Percentiles rank a stretch among this genome's conserved stretches.
phyloP scores from a whole-genome alignment of 805 yeast genomes.

The Myxozyma nipponensis region DNA sequence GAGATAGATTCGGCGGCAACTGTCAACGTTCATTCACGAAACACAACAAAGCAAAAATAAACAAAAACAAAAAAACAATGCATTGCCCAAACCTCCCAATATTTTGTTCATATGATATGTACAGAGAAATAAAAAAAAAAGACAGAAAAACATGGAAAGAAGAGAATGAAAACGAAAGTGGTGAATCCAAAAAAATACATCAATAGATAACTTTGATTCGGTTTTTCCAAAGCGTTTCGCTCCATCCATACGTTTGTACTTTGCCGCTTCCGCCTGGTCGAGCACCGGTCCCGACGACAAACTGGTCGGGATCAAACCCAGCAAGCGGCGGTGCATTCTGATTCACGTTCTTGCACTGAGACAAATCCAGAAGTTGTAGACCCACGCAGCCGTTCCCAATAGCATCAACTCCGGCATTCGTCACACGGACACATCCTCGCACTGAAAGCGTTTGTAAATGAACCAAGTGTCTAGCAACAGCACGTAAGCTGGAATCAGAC shows the following conservation, averaged over 20 bases:
- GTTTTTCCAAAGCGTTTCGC: conserved; percentile 11
- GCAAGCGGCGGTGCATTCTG: conserved; percentile 3
- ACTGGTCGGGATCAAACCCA: neutral
- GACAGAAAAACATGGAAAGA: neutral
- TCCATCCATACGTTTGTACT: conserved; percentile 14
- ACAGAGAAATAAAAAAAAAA: neutral
- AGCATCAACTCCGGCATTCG: conserved; percentile 72
- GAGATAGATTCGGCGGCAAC: no score
- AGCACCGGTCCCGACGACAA: neutral
- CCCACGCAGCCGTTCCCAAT: conserved; percentile 54
- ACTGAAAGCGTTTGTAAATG: conserved; percentile 48
- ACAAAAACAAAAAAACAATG: neutral
- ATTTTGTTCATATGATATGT: neutral
- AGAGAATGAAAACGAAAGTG: neutral
- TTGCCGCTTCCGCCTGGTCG: conserved; percentile 15
- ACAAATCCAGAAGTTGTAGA: conserved; percentile 52
- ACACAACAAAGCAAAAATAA: neutral
- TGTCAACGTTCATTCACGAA: neutral
- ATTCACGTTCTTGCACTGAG: conserved; percentile 63
- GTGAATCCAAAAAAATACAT: neutral
- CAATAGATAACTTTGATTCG: conserved; percentile 7
- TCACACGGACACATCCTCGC: conserved; percentile 71
- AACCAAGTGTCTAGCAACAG: conserved; percentile 54
- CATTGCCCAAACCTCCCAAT: neutral
- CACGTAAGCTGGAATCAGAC: conserved; percentile 62